phyloP scores from a whole-genome alignment of 1,284 basidiomycete genomes.

The Tylopilus sp. region DNA sequence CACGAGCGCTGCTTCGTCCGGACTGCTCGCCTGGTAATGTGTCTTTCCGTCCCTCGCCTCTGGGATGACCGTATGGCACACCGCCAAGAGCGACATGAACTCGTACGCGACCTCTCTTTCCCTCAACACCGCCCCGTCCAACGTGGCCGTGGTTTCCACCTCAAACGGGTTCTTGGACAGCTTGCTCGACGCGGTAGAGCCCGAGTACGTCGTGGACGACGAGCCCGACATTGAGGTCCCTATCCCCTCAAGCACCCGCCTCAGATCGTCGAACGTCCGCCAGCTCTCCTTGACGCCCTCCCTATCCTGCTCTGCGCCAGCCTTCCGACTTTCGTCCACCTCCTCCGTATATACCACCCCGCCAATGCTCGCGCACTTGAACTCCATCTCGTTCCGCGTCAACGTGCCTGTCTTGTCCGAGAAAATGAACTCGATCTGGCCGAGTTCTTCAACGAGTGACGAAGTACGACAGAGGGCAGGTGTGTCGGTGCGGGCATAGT shows the following conservation, averaged over 20 bases:
- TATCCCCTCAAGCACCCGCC: constrained; percentile 43
- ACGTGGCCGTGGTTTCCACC: neutral
- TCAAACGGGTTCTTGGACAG: constrained; percentile 25
- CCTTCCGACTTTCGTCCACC: constrained; percentile 67
- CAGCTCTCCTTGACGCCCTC: constrained; percentile 54
- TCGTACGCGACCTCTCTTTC: constrained; percentile 69
- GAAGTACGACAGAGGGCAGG: constrained; percentile 96
- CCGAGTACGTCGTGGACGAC: neutral
- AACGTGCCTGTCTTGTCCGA: constrained; percentile 98
- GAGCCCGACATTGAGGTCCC: neutral
- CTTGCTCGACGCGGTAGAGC: constrained; percentile 5
- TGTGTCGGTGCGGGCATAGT: constrained; percentile 91
- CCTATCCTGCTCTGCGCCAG: constrained; percentile 58
- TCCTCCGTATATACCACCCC: constrained; percentile 88
- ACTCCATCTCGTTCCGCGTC: constrained; percentile 98
- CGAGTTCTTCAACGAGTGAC: constrained; percentile 96
- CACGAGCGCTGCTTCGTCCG: constrained; percentile 96
- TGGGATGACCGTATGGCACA: constrained; percentile 99
- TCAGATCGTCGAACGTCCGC: constrained; percentile 76
- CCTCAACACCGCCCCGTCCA: constrained; percentile 18
- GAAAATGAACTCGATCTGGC: constrained; percentile 98
- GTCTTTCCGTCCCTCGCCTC: constrained; percentile 84
- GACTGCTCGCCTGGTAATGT: constrained; percentile 94
- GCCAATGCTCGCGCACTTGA: constrained; percentile 85
- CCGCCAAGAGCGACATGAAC: constrained; percentile 88